Evolutionary conservation across 2,329 filamentous ascomycete species (phyloP), one percentile per base, ranked within the genome.

Genomic region (Tolypocladium tropicale): DNA sequence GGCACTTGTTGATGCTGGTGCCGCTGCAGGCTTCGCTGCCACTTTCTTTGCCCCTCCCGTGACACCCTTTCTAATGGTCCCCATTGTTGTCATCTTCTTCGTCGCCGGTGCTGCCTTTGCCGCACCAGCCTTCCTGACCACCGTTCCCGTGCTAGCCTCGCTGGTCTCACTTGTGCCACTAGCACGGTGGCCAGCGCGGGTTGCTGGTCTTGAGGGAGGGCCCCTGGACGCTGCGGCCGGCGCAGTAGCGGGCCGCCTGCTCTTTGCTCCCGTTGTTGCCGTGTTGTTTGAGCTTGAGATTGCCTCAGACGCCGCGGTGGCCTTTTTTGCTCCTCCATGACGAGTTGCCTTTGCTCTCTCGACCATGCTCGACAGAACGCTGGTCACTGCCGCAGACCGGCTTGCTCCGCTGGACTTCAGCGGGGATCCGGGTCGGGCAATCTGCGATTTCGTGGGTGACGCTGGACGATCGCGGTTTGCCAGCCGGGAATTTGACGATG

Each of bases 401-500:
- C 69, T 58, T 25, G 68, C 64, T 37, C 74, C 74, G 32, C 68
- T 65, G 3, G 71, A 73, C 65, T 89, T 88, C n/a, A 82, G 65
- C 1, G 86, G 84, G 28, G 86, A 87, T 18, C 77, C 74, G 28
- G 84, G 79, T 28, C 81, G 79, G 2, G 80, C 75, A 41, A 84
- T 74, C 56, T 78, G 76, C 3, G 80, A 76, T 65, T 86, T 85
- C 28, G 73, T 70, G 16, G 81, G 78, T n/a, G 82, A 81, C 6
- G 67, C 66, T 2, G 75, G 72, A 10, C 75, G 69, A 61, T 69
- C 74, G 52, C 83, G 80, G 23, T 70, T 68, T 57, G 62, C 74
- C 18, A 88, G 78, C 53, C 89, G 84, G 6, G 88, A 88, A 67
- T 95, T 95, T 57, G 87, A 86, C 0, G 89, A 92, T 54, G 89